Evolutionary conservation across 1,284 basidiomycete genomes (phyloP).

Genomic region (Takashimella koratensis): DNA sequence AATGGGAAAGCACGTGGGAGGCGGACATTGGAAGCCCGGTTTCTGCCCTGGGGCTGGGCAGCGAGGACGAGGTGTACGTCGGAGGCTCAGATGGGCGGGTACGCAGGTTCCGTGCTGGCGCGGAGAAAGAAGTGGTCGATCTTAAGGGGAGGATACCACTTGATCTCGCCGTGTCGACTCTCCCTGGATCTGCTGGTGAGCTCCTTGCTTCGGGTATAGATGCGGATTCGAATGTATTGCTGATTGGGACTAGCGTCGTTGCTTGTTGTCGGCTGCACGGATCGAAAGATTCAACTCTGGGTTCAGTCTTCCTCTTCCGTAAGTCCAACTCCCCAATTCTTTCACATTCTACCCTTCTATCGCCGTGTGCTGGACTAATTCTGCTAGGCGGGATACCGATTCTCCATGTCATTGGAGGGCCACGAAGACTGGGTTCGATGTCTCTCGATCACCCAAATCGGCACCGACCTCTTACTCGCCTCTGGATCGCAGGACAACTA

Average conservation of each 20-base stretch:
- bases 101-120: conserved; percentile 60
- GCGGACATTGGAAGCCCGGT: conserved; percentile 48
- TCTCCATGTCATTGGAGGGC: conserved; percentile 61
- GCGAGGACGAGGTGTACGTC: conserved; percentile 56
- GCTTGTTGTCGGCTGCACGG: conserved; percentile 73
- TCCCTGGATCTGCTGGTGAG: conserved; percentile 67
- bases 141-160: conserved; percentile 71
- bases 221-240: background rate
- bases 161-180: conserved; percentile 59
- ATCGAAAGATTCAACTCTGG: conserved; percentile 71
- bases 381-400: conserved; percentile 32
- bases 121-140: conserved; percentile 57
- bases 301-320: conserved; percentile 61
- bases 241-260: conserved; percentile 56
- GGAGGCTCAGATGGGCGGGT: conserved; percentile 75
- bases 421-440: conserved; percentile 92
- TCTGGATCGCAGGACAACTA: conserved; percentile 91
- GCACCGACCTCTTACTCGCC: conserved; percentile 60
- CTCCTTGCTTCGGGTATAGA: conserved; percentile 1
- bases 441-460: conserved; percentile 60
- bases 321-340: conserved; percentile 3
- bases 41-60: conserved; percentile 57
- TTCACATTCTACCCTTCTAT: conserved; percentile 56
- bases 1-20: background rate
- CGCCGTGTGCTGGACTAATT: conserved; percentile 41